These are phyloP conservation scores for Rhizopus delemar DNA, from an alignment of 371 early-diverging fungal species.

Conservation along the genomic window DNA sequence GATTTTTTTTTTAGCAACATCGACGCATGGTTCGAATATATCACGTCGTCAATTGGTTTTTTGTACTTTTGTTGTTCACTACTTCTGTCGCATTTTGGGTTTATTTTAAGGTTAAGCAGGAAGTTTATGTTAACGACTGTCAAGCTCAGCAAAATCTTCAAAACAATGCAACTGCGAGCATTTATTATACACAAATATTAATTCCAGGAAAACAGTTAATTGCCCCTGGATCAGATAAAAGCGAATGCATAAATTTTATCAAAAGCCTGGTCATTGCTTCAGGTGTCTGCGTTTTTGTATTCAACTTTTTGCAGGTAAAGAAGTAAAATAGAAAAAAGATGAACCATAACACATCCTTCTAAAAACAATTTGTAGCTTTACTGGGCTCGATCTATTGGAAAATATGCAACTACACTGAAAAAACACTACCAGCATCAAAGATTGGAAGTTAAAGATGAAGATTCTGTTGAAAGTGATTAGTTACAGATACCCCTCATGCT, in stretches of 20 bases:
- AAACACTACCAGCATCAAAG: conserved; percentile 20
- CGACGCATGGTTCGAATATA: conserved; percentile 34
- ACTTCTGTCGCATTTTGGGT: conserved; percentile 35
- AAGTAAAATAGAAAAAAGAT: neutral
- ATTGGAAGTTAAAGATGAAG: conserved; percentile 20
- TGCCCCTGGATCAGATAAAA: conserved; percentile 43
- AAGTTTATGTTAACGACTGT: conserved; percentile 37
- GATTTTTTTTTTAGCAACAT: conserved; percentile 23
- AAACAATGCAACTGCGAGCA: conserved; percentile 12
- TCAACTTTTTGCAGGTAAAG: conserved; percentile 41
- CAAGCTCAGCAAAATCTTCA: conserved; percentile 27
- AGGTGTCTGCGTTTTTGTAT: conserved; percentile 33
- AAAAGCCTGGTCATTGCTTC: conserved; percentile 28
- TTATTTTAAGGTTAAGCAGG: conserved; percentile 38
- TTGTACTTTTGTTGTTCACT: conserved; percentile 35
- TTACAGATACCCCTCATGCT: neutral
- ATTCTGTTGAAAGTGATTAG: conserved; percentile 17
- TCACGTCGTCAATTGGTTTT: conserved; percentile 46
- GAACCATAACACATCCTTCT: neutral
- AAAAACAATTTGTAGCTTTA: conserved; percentile 14
- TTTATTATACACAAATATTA: conserved; percentile 25
- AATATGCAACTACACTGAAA: conserved; percentile 24
- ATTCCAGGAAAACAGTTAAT: conserved; percentile 31
- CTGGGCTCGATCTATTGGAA: conserved; percentile 29
- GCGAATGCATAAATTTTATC: conserved; percentile 28